Conservation (phyloP, 1,284 basidiomycete genomes). For the Rhodotorula mucilaginosa region DNA sequence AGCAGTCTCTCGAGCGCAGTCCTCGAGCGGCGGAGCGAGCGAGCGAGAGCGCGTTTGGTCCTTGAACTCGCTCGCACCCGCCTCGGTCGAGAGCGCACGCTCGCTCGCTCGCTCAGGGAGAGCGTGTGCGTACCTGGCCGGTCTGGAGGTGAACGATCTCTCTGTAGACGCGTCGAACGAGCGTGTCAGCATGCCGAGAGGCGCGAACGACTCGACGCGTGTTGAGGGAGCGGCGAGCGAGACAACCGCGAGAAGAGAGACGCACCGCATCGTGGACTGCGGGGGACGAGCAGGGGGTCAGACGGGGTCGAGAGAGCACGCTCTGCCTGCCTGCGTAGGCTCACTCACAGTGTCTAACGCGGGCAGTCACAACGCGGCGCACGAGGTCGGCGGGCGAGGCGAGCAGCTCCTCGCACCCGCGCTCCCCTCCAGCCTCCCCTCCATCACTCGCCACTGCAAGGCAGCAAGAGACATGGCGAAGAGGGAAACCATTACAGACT, state of each 20-base stretch:
- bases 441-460: no score
- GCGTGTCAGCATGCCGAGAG: neutral
- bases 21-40: no score
- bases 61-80: neutral
- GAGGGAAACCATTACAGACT: neutral
- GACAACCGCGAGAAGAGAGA: neutral
- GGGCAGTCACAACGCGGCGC: neutral
- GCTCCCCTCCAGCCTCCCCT: no score
- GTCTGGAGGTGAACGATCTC: slow-evolving; percentile 97
- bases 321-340: neutral
- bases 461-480: no score
- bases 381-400: neutral
- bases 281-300: neutral
- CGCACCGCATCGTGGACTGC: slow-evolving; percentile 10
- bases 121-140: slow-evolving; percentile 70
- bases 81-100: neutral
- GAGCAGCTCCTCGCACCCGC: no score
- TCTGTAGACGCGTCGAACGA: neutral
- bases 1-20: neutral
- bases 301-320: neutral
- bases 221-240: neutral
- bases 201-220: neutral
- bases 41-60: neutral
- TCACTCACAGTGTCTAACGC: neutral
- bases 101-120: neutral